Percentiles rank a stretch among this genome's conserved stretches.
phyloP scores from a whole-genome alignment of 148 eudicot genomes.

The Chenopodium album region DNA sequence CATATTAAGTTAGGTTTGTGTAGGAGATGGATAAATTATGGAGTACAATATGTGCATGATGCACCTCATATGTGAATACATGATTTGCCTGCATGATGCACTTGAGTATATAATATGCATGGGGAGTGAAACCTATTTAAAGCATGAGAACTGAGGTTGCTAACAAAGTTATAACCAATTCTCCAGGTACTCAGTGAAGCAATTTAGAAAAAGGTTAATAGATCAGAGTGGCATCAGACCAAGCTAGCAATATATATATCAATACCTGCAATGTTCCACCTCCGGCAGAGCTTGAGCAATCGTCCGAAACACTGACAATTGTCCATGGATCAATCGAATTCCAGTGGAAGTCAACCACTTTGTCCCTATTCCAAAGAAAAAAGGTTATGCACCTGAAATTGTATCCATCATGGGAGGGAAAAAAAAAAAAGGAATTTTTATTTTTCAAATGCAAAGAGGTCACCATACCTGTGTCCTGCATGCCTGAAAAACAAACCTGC shows the following conservation, averaged over 20 bases:
- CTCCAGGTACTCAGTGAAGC: background rate
- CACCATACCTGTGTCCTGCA: constrained; percentile 86
- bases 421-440: no score
- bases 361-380: constrained; percentile 52
- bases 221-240: background rate
- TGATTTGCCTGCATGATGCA: no score
- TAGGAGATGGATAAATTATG: no score
- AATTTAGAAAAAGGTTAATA: background rate
- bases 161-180: background rate
- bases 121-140: background rate
- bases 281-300: constrained; percentile 80
- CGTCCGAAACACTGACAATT: constrained; percentile 90
- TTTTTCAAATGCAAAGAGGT: background rate
- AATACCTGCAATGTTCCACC: constrained; percentile 96
- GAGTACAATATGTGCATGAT: no score
- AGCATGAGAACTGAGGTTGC: background rate
- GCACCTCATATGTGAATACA: no score
- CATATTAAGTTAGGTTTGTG: no score
- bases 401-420: background rate
- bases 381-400: background rate
- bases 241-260: background rate
- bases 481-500: constrained; percentile 84
- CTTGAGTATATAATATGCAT: no score
- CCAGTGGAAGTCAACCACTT: constrained; percentile 96
- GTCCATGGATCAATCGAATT: constrained; percentile 95